Conservation (phyloP, 1,284 basidiomycete genomes). For the Cutaneotrichosporon mucoides region DNA sequence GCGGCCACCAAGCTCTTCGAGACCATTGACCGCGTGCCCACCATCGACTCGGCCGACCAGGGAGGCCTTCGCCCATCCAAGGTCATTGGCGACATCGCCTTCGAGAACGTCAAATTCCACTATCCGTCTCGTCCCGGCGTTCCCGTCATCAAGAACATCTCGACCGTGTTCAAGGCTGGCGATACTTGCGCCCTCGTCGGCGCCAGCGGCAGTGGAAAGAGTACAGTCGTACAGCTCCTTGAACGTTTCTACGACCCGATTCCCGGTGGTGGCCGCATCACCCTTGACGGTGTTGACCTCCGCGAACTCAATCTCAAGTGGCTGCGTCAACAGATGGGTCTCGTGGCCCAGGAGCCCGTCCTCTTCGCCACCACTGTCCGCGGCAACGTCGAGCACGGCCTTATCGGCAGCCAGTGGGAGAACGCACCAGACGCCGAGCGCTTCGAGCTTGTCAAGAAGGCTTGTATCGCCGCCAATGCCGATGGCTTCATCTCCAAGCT, state of each 20-base stretch:
- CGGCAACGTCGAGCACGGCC: conserved; percentile 81
- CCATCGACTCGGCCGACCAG: conserved; percentile 74
- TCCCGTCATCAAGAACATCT: conserved; percentile 69
- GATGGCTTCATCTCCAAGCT: conserved; percentile 82
- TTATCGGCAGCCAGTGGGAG: conserved; percentile 70
- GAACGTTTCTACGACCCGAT: conserved; percentile 86
- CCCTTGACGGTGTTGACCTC: conserved; percentile 73
- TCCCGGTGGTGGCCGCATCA: conserved; percentile 57
- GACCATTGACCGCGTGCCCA: conserved; percentile 77
- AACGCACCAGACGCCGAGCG: conserved; percentile 69
- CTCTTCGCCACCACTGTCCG: conserved; percentile 75
- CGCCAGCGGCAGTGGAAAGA: conserved; percentile 85
- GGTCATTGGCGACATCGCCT: conserved; percentile 68
- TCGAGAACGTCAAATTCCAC: conserved; percentile 76
- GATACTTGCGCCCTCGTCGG: conserved; percentile 84
- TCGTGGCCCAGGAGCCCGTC: conserved; percentile 83
- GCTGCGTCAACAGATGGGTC: conserved; percentile 80
- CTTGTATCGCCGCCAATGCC: conserved; percentile 84
- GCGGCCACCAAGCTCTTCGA: conserved; percentile 91
- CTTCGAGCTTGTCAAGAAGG: conserved; percentile 74
- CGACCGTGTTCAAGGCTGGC: conserved; percentile 49
- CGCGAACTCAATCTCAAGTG: conserved; percentile 78
- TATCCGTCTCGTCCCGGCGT: conserved; percentile 87
- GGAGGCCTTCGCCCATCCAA: conserved; percentile 67
- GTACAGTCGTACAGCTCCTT: conserved; percentile 65